Percentiles rank a stretch among this genome's conserved stretches.
These are phyloP conservation scores for Oxytropis ochrocephala DNA, from an alignment of 306 rosid species.

Conservation along the genomic window DNA sequence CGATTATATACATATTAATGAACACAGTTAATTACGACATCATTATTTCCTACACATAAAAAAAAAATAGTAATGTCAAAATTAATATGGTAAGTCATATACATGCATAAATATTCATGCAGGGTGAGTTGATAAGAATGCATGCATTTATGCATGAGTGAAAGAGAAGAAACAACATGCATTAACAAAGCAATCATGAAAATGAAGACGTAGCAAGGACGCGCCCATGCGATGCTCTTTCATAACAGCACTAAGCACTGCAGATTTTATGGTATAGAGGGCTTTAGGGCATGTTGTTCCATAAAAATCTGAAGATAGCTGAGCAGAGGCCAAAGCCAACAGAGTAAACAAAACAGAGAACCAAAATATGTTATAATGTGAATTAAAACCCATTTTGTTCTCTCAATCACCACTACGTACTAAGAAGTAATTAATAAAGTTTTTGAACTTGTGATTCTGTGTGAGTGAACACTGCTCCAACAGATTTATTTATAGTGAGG, in stretches of 20 bases:
- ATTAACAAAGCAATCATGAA: slow-evolving; percentile 56
- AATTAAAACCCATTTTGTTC: slow-evolving; percentile 27
- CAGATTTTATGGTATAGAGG: slow-evolving; percentile 32
- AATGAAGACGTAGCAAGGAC: slow-evolving; percentile 62
- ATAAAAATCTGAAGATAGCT: slow-evolving; percentile 40
- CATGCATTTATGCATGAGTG: too few species aligned
- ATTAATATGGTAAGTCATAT: too few species aligned
- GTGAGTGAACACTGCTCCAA: background rate
- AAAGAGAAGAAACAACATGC: slow-evolving; percentile 28
- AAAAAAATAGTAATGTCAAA: too few species aligned
- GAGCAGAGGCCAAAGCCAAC: slow-evolving; percentile 26
- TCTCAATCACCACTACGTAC: background rate
- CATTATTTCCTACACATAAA: too few species aligned
- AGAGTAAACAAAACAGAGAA: slow-evolving; percentile 24
- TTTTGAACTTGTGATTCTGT: slow-evolving; percentile 6
- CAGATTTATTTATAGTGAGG: slow-evolving; percentile 29
- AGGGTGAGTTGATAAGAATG: too few species aligned
- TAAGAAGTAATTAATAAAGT: background rate
- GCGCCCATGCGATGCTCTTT: slow-evolving; percentile 70
- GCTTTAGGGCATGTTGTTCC: slow-evolving; percentile 41
- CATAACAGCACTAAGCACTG: slow-evolving; percentile 39
- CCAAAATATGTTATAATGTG: slow-evolving; percentile 1
- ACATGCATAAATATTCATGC: too few species aligned
- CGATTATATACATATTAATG: too few species aligned
- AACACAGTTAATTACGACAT: too few species aligned